Percentiles rank a stretch among this genome's conserved stretches.
These are phyloP conservation scores for Anthracocystis walkeri DNA, from an alignment of 1,284 basidiomycete genomes.

Conservation along the genomic window DNA sequence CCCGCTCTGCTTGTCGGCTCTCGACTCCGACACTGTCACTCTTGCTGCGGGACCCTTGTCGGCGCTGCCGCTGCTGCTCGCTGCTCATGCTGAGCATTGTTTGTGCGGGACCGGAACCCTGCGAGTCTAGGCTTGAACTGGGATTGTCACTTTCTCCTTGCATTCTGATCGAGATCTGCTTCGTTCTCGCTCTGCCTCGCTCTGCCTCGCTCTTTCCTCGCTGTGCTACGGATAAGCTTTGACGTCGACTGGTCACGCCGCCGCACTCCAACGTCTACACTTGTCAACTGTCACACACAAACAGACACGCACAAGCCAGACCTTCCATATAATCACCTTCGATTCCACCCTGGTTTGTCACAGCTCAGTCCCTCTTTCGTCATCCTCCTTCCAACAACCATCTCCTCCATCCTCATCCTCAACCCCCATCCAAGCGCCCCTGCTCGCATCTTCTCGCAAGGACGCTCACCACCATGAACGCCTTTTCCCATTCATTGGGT, in stretches of 20 bases:
- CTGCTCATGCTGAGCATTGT: neutral
- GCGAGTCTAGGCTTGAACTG: no score
- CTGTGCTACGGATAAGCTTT: no score
- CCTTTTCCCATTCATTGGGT: constrained; percentile 25
- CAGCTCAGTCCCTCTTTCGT: constrained; percentile 2
- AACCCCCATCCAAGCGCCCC: neutral
- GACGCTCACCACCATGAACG: constrained; percentile 12
- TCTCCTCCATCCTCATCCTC: neutral
- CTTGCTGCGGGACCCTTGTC: neutral
- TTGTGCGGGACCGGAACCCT: neutral
- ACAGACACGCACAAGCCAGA: neutral
- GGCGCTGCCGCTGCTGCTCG: constrained; percentile 3
- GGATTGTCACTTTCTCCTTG: neutral
- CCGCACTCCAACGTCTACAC: constrained; percentile 1
- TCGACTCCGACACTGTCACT: neutral
- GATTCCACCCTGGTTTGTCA: neutral
- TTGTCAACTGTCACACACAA: neutral
- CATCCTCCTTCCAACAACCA: neutral
- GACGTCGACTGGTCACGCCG: no score
- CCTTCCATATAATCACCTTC: constrained; percentile 4
- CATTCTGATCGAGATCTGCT: constrained; percentile 1
- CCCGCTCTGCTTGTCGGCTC: constrained; percentile 1
- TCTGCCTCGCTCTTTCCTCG: no score
- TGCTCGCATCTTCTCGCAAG: neutral
- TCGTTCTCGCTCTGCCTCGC: neutral